Percentiles rank a stretch among this genome's conserved stretches.
Conservation (phyloP, 2,329 filamentous ascomycete species). For the Neonectria neomacrospora region DNA sequence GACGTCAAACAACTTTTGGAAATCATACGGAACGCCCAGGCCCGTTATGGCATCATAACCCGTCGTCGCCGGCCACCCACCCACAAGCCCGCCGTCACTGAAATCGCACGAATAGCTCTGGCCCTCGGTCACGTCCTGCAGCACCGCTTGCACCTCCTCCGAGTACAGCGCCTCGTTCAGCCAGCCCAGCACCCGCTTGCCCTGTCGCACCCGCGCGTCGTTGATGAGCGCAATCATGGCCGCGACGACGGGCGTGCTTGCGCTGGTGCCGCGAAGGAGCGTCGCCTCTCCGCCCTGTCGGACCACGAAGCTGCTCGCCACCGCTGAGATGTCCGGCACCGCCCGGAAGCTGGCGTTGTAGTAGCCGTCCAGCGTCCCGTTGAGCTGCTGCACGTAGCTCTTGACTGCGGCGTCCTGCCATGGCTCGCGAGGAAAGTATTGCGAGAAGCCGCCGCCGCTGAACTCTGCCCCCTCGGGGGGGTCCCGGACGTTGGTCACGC, state of each 20-base stretch:
- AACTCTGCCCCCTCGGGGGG: constrained; percentile 57
- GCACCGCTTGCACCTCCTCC: constrained; percentile 47
- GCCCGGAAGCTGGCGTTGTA: constrained; percentile 60
- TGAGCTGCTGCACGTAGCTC: constrained; percentile 54
- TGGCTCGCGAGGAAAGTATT: constrained; percentile 57
- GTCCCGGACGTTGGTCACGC: constrained; percentile 55
- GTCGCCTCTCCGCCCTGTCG: constrained; percentile 44
- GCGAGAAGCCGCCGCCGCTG: constrained; percentile 64
- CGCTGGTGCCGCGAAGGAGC: constrained; percentile 58
- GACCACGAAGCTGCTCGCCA: constrained; percentile 67
- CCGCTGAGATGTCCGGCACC: constrained; percentile 62
- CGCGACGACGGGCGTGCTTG: constrained; percentile 65
- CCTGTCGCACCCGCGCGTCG: constrained; percentile 60
- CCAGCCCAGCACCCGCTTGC: constrained; percentile 63
- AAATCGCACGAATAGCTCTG: constrained; percentile 55
- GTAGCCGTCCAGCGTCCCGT: constrained; percentile 55
- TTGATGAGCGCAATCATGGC: constrained; percentile 66
- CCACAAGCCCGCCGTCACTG: constrained; percentile 45
- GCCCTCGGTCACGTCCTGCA: constrained; percentile 57
- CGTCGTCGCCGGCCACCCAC: constrained; percentile 57
- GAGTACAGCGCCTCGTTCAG: constrained; percentile 63
- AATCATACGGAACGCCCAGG: constrained; percentile 58
- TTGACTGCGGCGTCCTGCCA: constrained; percentile 59
- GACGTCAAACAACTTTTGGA: constrained; percentile 51
- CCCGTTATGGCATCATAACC: constrained; percentile 64